Percentiles rank a stretch among this genome's conserved stretches.
Conservation (phyloP, 768 basidiomycete species). For the Mycena galericulata region DNA sequence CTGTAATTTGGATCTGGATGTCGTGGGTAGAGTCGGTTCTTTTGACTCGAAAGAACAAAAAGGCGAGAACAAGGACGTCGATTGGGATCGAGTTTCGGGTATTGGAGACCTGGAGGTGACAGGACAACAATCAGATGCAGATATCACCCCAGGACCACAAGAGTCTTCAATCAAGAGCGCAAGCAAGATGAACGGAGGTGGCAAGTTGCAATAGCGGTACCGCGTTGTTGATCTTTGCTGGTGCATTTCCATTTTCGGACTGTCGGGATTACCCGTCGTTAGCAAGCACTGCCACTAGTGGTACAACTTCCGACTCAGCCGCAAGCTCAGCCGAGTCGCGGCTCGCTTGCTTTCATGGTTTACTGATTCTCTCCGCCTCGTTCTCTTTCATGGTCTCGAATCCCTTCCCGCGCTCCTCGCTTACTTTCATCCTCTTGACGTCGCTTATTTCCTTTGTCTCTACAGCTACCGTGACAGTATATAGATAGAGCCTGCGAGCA, state of each 20-base stretch:
- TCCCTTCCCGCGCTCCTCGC: too few species aligned
- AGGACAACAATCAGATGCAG: not conserved
- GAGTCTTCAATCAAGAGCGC: not conserved
- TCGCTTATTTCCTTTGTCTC: too few species aligned
- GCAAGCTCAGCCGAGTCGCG: too few species aligned
- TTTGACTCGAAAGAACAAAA: slow-evolving; percentile 31
- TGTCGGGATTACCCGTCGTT: not conserved
- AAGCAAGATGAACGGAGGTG: not conserved
- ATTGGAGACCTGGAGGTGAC: not conserved
- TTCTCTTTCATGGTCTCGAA: too few species aligned
- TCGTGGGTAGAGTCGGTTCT: not conserved
- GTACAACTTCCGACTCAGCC: too few species aligned
- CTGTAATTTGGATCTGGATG: not conserved
- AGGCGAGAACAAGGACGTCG: slow-evolving; percentile 21
- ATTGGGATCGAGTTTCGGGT: slow-evolving; percentile 3
- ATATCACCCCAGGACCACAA: not conserved
- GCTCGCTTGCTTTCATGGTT: too few species aligned
- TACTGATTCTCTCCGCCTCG: too few species aligned
- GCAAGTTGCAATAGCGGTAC: slow-evolving; percentile 1
- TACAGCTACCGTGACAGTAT: too few species aligned
- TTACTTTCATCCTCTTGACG: too few species aligned
- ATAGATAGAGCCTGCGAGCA: too few species aligned
- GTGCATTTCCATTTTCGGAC: not conserved
- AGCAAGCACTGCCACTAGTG: too few species aligned
- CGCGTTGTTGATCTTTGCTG: not conserved